Base-by-base conservation (phyloP, 2,329 filamentous ascomycete species). In the Fusarium sp. region DNA sequence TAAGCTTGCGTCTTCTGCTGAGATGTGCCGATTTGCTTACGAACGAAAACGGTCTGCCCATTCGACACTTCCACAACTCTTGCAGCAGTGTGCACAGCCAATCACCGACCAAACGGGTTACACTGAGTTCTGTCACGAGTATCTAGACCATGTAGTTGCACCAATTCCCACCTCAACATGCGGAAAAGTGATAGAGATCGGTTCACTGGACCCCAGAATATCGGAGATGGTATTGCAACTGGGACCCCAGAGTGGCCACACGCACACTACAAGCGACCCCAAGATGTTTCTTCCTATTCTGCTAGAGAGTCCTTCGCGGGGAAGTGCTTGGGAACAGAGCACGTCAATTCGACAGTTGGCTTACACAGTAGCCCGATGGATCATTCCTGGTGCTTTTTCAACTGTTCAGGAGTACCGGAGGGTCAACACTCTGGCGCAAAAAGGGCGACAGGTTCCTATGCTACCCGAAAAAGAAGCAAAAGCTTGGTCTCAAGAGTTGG, bases 251-350 rank as follows among this genome's bases (percentile, higher is more conserved):
- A 52, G 50, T 25, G 42, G 59, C 35, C 49, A 53, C 23, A 64
- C 63, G 5, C 69, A 80, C 5, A 65, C 72, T 2, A 76, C 82
- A 2, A 21, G 43, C 25, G 38, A 73, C 9, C 25, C 56, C 18
- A 81, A 86, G 44, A 85, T 94, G 18, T 95, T 92, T 78, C 85
- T 95, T 2, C 91, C 92, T 0, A 85, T 91, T 28, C 80, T 94
- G 1, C 82, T 90, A 15, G 90, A 92, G 71, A 87, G 86, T 64
- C 86, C 87, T 23, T 77, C 80, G n/a, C 85, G 86, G 35, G 85
- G 85, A 47, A 90, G 86, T 74, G 87, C 88, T 21, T 91, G 90
- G 89, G 84, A 86, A 60, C 82, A 86, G 64, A 88, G 88, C 61
- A 84, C 82, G 32, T 62, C 78, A 12, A 82, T 89, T 37, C 84